phyloP scores from a whole-genome alignment of 805 yeast species.

The Novakomyces olei region DNA sequence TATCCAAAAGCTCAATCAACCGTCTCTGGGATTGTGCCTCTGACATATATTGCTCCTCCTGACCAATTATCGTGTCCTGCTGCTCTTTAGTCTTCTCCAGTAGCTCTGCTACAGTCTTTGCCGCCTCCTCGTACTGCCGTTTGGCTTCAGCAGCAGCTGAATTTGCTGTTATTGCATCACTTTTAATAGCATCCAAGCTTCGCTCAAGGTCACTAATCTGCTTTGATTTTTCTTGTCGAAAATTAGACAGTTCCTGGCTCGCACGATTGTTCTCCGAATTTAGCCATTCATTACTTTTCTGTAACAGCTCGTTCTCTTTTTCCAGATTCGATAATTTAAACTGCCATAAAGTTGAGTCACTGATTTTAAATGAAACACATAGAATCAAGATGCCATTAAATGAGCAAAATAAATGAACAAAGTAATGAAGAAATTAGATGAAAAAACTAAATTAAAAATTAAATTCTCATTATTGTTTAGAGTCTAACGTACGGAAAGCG shows the following conservation, averaged over 20 bases:
- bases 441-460: too few species aligned
- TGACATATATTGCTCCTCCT: constrained; percentile 29
- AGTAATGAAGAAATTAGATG: too few species aligned
- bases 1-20: constrained; percentile 33
- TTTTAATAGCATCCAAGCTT: constrained; percentile 18
- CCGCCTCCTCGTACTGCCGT: constrained; percentile 18
- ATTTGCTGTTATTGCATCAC: constrained; percentile 15
- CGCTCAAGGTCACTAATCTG: constrained; percentile 16
- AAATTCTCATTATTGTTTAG: too few species aligned
- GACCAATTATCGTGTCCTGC: constrained; percentile 21
- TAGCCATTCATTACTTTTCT: constrained; percentile 22
- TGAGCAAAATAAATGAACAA: too few species aligned
- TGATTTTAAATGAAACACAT: too few species aligned
- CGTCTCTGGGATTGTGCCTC: constrained; percentile 45
- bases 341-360: too few species aligned
- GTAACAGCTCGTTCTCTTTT: constrained; percentile 23
- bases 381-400: too few species aligned
- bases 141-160: constrained; percentile 16
- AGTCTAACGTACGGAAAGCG: too few species aligned
- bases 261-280: constrained; percentile 20
- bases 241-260: constrained; percentile 15
- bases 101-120: constrained; percentile 22
- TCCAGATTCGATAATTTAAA: constrained; percentile 19
- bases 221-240: constrained; percentile 15
- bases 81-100: constrained; percentile 26